A percentile compares a stretch with the other conserved stretches of the same genome.
Evolutionary conservation across 345 rosid genomes (phyloP).

Genomic region (Citrus hindsii): DNA sequence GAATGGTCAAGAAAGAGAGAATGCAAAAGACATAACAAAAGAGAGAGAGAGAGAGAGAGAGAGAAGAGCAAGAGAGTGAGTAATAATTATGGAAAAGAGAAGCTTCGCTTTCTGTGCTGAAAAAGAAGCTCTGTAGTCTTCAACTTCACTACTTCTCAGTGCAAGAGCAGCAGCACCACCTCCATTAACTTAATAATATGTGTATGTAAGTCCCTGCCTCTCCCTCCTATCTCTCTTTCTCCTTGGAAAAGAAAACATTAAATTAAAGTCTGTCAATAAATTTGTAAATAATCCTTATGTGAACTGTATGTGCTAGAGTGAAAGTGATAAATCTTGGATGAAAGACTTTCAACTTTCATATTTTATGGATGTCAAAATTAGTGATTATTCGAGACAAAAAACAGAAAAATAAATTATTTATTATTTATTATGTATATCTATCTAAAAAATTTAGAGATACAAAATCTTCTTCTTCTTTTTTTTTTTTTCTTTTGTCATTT

Average conservation of each 20-base stretch:
- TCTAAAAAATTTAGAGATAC: not conserved
- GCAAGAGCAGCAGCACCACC: slow-evolving; percentile 7
- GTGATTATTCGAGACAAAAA: not conserved
- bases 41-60: slow-evolving; percentile 9
- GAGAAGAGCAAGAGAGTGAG: slow-evolving; percentile 7
- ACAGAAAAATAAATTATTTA: no score
- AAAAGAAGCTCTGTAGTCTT: slow-evolving; percentile 19
- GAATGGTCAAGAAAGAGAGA: slow-evolving; percentile 10
- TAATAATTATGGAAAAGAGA: slow-evolving; percentile 35
- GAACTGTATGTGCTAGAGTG: not conserved
- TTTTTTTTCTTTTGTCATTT: not conserved
- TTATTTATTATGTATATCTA: not conserved
- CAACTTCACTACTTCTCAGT: slow-evolving; percentile 17
- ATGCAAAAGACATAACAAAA: not conserved
- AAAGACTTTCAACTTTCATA: slow-evolving; percentile 1
- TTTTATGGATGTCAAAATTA: not conserved
- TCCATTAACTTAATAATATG: slow-evolving; percentile 20
- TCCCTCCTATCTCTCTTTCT: not conserved
- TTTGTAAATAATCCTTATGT: not conserved
- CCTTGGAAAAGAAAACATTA: slow-evolving; percentile 22
- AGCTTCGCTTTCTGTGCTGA: slow-evolving; percentile 38
- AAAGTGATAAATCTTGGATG: not conserved
- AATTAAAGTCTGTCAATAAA: not conserved
- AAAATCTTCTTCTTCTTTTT: no score
- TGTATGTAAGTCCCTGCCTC: slow-evolving; percentile 1